These are phyloP conservation scores for Echinochloa phyllopogon DNA, from an alignment of 176 grass and related monocot species.

Conservation along the genomic window DNA sequence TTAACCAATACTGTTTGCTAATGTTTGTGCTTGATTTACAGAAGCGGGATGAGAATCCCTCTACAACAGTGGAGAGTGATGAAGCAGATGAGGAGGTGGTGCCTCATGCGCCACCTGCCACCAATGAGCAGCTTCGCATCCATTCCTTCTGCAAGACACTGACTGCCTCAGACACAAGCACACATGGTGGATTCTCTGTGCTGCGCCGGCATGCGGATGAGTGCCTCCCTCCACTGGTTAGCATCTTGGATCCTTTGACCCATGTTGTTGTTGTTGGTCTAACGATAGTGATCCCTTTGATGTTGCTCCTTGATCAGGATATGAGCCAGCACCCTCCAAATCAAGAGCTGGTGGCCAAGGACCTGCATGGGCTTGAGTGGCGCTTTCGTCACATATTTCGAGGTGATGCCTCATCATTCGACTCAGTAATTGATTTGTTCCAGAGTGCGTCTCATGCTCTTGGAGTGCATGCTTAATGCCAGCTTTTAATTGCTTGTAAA, in stretches of 20 bases:
- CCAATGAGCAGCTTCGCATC: constrained; percentile 46
- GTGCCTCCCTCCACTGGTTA: constrained; percentile 86
- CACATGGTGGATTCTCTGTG: constrained; percentile 92
- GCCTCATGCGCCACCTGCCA: constrained; percentile 30
- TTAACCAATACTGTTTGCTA: background rate
- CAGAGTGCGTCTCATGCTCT: background rate
- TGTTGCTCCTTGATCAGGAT: constrained; percentile 60
- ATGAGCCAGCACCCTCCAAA: constrained; percentile 86
- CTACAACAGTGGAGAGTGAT: constrained; percentile 39
- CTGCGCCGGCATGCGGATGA: constrained; percentile 85
- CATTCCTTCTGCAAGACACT: constrained; percentile 96
- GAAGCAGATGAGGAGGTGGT: constrained; percentile 47
- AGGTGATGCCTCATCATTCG: constrained; percentile 51
- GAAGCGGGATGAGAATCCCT: constrained; percentile 64
- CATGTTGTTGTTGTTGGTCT: background rate
- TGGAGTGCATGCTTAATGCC: background rate
- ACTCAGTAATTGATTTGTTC: constrained; percentile 9
- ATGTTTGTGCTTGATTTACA: constrained; percentile 19
- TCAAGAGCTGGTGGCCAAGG: constrained; percentile 86
- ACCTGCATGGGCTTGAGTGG: constrained; percentile 85
- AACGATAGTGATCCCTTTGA: constrained; percentile 29
- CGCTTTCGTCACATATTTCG: constrained; percentile 96
- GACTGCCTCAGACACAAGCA: constrained; percentile 93
- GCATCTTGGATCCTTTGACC: constrained; percentile 25
- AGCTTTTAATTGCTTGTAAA: constrained; percentile 14